A percentile compares a stretch with the other conserved stretches of the same genome.
Evolutionary conservation across 2,329 filamentous ascomycete genomes (phyloP).

Genomic region (Chaetomiaceae sp.): DNA sequence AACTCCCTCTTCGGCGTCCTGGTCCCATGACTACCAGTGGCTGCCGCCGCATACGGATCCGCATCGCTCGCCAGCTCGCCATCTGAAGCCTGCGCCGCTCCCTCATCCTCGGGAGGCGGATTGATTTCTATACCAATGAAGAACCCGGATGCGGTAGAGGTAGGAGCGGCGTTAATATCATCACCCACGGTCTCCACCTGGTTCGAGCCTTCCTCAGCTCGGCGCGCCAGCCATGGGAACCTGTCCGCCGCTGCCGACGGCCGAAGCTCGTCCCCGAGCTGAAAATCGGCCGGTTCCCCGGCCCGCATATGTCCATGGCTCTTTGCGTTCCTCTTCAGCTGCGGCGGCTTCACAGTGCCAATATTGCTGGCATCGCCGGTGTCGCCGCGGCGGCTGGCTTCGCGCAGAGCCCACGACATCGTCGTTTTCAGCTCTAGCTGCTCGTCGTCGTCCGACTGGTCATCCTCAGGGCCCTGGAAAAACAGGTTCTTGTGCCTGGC

Average conservation of each 20-base stretch:
- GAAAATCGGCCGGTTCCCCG: slow-evolving; percentile 9
- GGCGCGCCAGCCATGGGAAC: background rate
- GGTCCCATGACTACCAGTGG: background rate
- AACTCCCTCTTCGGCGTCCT: background rate
- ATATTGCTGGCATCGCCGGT: background rate
- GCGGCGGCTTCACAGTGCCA: slow-evolving; percentile 11
- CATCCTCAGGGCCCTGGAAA: slow-evolving; percentile 36
- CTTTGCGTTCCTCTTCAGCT: slow-evolving; percentile 24
- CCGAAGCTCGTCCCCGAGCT: background rate
- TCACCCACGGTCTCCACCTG: no score
- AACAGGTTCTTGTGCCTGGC: slow-evolving; percentile 33
- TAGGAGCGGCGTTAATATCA: no score
- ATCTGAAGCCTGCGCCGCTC: background rate
- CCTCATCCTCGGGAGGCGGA: background rate
- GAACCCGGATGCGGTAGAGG: no score
- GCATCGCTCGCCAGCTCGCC: slow-evolving; percentile 2
- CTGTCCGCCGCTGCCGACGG: background rate
- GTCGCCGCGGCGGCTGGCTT: background rate
- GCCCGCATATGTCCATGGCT: slow-evolving; percentile 23
- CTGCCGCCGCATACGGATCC: slow-evolving; percentile 1
- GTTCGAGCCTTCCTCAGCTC: no score
- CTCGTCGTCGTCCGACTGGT: slow-evolving; percentile 29
- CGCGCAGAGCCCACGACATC: no score
- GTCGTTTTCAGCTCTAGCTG: slow-evolving; percentile 26
- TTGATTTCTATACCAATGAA: background rate